Evolutionary conservation across 164 flowering plant species (phyloP).

Genomic region (Taxillus chinensis): DNA sequence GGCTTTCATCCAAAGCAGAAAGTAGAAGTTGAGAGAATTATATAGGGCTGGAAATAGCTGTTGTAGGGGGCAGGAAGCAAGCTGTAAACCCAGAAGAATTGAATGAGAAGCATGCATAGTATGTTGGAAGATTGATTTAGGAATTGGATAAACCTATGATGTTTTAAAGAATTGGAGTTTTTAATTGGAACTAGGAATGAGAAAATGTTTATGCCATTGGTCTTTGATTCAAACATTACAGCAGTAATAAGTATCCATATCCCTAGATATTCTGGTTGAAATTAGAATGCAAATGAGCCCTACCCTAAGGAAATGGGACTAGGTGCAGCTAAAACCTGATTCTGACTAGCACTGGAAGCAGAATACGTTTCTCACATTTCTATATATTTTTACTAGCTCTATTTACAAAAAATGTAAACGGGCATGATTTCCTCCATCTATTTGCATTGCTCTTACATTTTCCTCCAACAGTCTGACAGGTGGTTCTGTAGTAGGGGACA

Average conservation of each 20-base stretch:
- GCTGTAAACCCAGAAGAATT: neutral
- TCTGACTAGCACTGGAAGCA: neutral
- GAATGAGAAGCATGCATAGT: neutral
- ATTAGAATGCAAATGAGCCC: neutral
- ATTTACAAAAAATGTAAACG: neutral
- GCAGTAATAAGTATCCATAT: too few species aligned
- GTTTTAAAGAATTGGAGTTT: neutral
- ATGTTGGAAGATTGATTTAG: neutral
- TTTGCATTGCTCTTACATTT: conserved; percentile 12
- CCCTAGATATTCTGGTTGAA: neutral
- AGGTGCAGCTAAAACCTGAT: neutral
- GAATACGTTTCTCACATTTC: neutral
- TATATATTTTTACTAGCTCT: neutral
- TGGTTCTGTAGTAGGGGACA: conserved; percentile 94
- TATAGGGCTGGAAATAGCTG: too few species aligned
- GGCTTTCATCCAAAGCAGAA: neutral
- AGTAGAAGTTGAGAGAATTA: too few species aligned
- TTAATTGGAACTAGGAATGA: neutral
- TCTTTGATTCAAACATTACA: too few species aligned
- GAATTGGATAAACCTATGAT: neutral
- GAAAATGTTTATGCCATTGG: neutral
- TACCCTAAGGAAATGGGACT: neutral
- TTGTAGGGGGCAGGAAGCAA: too few species aligned
- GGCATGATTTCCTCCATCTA: neutral
- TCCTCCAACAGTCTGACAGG: conserved; percentile 63